phyloP scores from a whole-genome alignment of 257 asterid species.

The Nicotiana paniculata region DNA sequence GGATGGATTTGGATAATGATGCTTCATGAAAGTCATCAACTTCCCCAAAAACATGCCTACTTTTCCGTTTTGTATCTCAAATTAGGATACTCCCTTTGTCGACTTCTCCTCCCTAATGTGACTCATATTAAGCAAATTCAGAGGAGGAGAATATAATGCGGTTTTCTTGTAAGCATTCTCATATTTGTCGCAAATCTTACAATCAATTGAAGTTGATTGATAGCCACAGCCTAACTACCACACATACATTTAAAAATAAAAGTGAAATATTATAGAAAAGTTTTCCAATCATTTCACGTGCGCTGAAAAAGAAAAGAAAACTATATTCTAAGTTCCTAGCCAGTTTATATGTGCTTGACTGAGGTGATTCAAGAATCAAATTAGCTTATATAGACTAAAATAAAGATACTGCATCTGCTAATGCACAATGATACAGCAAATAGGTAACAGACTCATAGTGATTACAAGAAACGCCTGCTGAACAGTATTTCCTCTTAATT shows the following conservation, averaged over 20 bases:
- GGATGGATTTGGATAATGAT: background rate
- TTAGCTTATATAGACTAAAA: background rate
- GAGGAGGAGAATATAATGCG: background rate
- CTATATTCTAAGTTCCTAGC: background rate
- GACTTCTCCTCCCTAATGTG: background rate
- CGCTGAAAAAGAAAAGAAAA: background rate
- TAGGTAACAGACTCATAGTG: background rate
- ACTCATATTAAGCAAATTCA: constrained; percentile 2
- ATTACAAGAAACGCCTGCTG: background rate
- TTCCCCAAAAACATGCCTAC: background rate
- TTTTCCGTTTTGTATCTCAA: background rate
- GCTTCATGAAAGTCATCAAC: background rate
- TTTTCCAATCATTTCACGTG: background rate
- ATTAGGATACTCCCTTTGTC: background rate
- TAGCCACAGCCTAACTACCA: background rate
- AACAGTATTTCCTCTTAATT: background rate
- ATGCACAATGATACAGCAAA: background rate
- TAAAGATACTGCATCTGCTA: background rate
- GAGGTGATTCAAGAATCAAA: background rate
- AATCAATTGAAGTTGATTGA: background rate
- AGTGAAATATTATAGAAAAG: background rate
- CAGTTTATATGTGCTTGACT: background rate
- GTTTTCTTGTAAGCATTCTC: background rate
- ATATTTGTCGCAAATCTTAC: background rate
- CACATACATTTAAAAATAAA: background rate